Conservation (phyloP, 495 filamentous ascomycete species). For the Aspergillus indologenus region DNA sequence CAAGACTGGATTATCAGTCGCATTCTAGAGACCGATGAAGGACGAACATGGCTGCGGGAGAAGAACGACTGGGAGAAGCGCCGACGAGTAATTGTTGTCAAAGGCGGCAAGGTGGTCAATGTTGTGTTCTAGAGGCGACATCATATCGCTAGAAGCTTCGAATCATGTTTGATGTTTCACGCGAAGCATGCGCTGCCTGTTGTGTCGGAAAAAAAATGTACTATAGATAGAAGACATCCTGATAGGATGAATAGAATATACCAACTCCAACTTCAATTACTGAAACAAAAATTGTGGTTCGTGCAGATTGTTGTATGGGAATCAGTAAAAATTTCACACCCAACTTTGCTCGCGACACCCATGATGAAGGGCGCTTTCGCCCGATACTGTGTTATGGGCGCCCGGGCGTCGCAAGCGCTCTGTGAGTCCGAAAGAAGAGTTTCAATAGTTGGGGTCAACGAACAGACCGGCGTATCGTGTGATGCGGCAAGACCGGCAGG, state of each 20-base stretch:
- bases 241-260: not conserved
- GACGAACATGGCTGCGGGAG: conserved; percentile 44
- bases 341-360: not conserved
- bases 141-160: not conserved
- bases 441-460: conserved; percentile 10
- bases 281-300: not conserved
- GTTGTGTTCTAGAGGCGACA: conserved; percentile 39
- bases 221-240: not conserved
- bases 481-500: conserved; percentile 9
- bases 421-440: not conserved
- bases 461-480: conserved; percentile 4
- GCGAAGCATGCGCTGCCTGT: not conserved
- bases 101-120: conserved; percentile 48
- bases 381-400: not conserved
- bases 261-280: not conserved
- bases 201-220: not conserved
- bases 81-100: conserved; percentile 44
- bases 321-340: not conserved
- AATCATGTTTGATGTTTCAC: not conserved
- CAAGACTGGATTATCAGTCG: conserved; percentile 58
- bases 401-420: not conserved
- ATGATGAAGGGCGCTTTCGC: too few relatives aligned
- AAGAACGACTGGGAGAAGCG: conserved; percentile 48
- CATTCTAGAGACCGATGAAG: conserved; percentile 45
- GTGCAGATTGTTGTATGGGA: not conserved